phyloP scores from a whole-genome alignment of 2,329 filamentous ascomycete genomes.

The Plenodomus lindquistii region DNA sequence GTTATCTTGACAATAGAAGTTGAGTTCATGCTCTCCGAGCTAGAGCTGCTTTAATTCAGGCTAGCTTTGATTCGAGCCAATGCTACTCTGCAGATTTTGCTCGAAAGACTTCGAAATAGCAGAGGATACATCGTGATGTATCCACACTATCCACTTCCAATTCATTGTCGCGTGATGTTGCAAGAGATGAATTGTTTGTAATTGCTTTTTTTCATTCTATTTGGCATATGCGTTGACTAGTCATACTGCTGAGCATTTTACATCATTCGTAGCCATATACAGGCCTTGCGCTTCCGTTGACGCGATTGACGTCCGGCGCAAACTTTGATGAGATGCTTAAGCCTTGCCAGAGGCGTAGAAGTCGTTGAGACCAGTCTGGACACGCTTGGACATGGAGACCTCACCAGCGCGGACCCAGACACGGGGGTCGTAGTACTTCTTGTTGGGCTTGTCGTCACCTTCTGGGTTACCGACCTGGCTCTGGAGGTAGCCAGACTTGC shows the following conservation, averaged over 20 bases:
- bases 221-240: not conserved
- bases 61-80: no score
- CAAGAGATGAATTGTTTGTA: not conserved
- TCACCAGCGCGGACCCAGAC: conserved; percentile 97
- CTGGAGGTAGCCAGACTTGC: conserved; percentile 86
- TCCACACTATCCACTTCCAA: no score
- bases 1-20: not conserved
- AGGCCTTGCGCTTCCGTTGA: conserved; percentile 15
- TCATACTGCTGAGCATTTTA: not conserved
- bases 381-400: conserved; percentile 84
- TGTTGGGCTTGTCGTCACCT: conserved; percentile 97
- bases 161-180: not conserved
- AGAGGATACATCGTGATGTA: no score
- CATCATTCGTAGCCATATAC: conserved; percentile 11
- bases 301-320: not conserved
- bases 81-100: no score
- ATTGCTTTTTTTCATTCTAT: not conserved
- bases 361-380: conserved; percentile 80
- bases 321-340: conserved; percentile 50
- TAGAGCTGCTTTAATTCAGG: no score
- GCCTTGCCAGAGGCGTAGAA: conserved; percentile 84
- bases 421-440: conserved; percentile 81
- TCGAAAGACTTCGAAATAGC: no score
- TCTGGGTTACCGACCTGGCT: conserved; percentile 92
- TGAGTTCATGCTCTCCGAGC: no score